A percentile compares a stretch with the other conserved stretches of the same genome.
These are phyloP conservation scores for Picea glauca DNA, from an alignment of 75 land plant genomes.

Conservation along the genomic window DNA sequence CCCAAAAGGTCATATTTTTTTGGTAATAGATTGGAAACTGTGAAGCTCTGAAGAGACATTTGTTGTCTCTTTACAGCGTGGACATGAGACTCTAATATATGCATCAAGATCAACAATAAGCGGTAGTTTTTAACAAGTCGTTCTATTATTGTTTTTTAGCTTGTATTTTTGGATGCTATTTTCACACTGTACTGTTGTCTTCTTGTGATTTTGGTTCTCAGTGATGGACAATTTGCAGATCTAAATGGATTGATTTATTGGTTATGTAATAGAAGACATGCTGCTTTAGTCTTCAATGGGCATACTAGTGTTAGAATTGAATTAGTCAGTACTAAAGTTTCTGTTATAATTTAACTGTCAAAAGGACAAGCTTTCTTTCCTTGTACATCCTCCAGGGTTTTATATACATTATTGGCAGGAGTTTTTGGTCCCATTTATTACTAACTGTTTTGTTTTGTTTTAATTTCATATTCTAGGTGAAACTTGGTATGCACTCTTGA, in stretches of 20 bases:
- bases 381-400: neutral
- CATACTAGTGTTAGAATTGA: neutral
- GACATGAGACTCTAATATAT: too few species aligned
- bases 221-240: constrained; percentile 4
- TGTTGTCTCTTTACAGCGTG: too few species aligned
- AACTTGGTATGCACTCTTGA: neutral
- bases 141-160: too few species aligned
- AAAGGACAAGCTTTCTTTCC: neutral
- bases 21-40: too few species aligned
- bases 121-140: too few species aligned
- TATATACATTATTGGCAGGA: neutral
- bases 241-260: neutral
- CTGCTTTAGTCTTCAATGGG: neutral
- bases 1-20: too few species aligned
- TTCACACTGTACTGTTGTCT: neutral
- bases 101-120: too few species aligned
- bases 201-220: neutral
- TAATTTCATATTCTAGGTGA: too few species aligned
- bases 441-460: too few species aligned
- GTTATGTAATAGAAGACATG: neutral
- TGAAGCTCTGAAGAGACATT: too few species aligned
- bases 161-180: too few species aligned
- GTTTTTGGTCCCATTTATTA: too few species aligned
- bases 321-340: neutral
- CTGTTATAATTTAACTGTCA: neutral